A percentile compares a stretch with the other conserved stretches of the same genome.
These are phyloP conservation scores for Pyrenochaeta sp. DNA, from an alignment of 2,329 filamentous ascomycete genomes.

Conservation along the genomic window DNA sequence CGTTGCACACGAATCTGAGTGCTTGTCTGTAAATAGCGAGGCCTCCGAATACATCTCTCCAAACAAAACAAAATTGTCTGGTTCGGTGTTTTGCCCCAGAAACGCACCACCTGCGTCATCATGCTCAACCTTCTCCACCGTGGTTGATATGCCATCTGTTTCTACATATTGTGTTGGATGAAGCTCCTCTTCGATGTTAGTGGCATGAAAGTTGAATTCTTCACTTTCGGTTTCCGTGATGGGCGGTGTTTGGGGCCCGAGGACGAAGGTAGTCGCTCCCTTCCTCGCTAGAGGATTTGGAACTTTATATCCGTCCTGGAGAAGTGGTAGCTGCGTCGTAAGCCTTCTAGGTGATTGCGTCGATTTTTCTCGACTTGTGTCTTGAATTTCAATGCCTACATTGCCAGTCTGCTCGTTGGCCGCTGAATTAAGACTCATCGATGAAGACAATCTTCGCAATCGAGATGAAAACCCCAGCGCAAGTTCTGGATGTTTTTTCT, in stretches of 20 bases:
- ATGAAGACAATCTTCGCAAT: background rate
- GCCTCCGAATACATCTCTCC: too few relatives aligned
- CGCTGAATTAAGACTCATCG: background rate
- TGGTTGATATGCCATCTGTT: background rate
- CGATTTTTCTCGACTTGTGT: background rate
- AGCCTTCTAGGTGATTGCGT: background rate
- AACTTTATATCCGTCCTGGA: background rate
- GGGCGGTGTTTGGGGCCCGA: background rate
- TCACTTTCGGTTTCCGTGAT: background rate
- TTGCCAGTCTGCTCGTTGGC: background rate
- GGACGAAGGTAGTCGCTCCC: background rate
- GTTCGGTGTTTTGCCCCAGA: too few relatives aligned
- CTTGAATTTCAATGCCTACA: background rate
- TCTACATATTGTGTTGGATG: background rate
- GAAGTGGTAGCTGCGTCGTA: background rate
- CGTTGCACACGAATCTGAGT: background rate
- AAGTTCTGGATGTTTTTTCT: background rate
- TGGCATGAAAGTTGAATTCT: background rate
- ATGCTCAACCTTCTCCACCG: background rate
- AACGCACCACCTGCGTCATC: background rate
- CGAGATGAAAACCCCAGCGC: background rate
- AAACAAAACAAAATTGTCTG: too few relatives aligned
- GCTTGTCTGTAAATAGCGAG: background rate
- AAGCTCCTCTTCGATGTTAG: background rate
- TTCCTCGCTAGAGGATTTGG: background rate